Percentiles rank a stretch among this genome's conserved stretches.
Conservation (phyloP, 768 basidiomycete species). For the Termitomyces sp. region DNA sequence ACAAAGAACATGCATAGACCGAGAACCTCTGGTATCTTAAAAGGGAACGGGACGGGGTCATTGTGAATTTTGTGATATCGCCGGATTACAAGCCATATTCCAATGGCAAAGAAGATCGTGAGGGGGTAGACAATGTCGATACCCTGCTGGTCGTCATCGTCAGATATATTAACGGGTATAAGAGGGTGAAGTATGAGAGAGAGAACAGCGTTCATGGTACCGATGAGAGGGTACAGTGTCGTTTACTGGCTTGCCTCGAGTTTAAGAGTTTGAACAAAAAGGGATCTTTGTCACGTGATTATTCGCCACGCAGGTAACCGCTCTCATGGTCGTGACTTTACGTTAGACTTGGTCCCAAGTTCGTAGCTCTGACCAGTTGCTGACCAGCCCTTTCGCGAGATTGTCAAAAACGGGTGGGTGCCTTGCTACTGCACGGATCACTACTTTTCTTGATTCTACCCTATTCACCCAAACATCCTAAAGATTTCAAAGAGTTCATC, state of each 20-base stretch:
- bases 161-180: conserved; percentile 42
- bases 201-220: conserved; percentile 38
- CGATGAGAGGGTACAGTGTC: conserved; percentile 3
- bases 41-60: conserved; percentile 63
- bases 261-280: background rate
- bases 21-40: conserved; percentile 52
- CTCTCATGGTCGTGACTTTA: too few species aligned
- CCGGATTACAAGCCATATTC: conserved; percentile 74
- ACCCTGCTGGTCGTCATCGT: conserved; percentile 42
- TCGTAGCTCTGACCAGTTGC: too few species aligned
- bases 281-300: conserved; percentile 1
- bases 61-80: conserved; percentile 72
- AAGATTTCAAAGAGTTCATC: too few species aligned
- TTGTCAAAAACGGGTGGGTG: too few species aligned
- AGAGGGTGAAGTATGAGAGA: conserved; percentile 49
- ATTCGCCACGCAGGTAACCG: too few species aligned
- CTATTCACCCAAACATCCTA: too few species aligned
- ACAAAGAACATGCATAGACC: background rate
- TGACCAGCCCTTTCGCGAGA: too few species aligned
- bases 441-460: too few species aligned
- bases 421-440: too few species aligned
- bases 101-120: conserved; percentile 55
- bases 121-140: too few species aligned
- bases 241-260: background rate
- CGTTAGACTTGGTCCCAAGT: too few species aligned